Percentiles rank a stretch among this genome's conserved stretches.
Evolutionary conservation across 2,329 filamentous ascomycete species (phyloP).

Genomic region (Hymenoscyphus repandus): DNA sequence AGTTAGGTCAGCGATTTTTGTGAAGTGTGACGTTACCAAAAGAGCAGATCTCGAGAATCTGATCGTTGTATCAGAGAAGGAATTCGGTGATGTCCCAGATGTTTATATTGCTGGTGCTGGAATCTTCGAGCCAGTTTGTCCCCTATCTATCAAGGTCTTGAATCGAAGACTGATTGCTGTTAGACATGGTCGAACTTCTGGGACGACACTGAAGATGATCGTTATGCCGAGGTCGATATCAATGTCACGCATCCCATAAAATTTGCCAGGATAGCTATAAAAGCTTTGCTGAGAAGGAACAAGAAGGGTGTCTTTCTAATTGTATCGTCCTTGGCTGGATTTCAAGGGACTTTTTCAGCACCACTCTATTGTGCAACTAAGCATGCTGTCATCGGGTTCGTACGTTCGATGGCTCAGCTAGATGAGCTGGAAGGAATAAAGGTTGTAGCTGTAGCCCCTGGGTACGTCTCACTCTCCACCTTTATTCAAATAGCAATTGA

Average conservation of each 20-base stretch:
- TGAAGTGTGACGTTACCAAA: conserved; percentile 31
- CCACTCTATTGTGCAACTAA: conserved; percentile 35
- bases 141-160: background rate
- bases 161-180: background rate
- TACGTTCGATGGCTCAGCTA: conserved; percentile 31
- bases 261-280: conserved; percentile 35
- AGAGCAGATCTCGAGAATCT: conserved; percentile 30
- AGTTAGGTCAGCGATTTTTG: conserved; percentile 22
- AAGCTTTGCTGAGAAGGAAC: conserved; percentile 25
- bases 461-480: conserved; percentile 14
- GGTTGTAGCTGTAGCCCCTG: conserved; percentile 31
- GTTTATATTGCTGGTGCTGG: conserved; percentile 35
- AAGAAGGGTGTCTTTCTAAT: conserved; percentile 35
- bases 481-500: background rate
- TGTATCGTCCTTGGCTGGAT: conserved; percentile 31
- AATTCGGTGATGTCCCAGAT: conserved; percentile 33
- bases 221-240: conserved; percentile 31
- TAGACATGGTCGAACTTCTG: conserved; percentile 32
- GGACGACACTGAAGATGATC: conserved; percentile 32
- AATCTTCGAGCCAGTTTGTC: conserved; percentile 34
- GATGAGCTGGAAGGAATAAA: conserved; percentile 32
- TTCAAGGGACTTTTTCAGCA: conserved; percentile 26
- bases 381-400: conserved; percentile 36
- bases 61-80: conserved; percentile 20
- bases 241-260: conserved; percentile 36